Evolutionary conservation across 345 rosid species (phyloP).

Genomic region (Pelargonium nanum): DNA sequence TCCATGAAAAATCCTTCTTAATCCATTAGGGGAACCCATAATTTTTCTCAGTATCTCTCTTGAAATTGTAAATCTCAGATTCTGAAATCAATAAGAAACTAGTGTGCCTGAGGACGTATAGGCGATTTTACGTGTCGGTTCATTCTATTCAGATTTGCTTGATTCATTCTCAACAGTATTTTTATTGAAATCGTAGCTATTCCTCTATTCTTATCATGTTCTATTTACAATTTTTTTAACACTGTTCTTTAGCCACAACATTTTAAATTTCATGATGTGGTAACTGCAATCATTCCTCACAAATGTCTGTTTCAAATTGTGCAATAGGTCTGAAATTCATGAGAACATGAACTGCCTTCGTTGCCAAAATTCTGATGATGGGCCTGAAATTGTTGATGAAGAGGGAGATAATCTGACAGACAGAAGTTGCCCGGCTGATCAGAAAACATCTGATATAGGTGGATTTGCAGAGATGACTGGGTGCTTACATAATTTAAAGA

Average conservation of each 20-base stretch:
- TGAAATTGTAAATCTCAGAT: too few relatives aligned
- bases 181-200: too few relatives aligned
- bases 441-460: conserved; percentile 50
- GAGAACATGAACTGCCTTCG: conserved; percentile 72
- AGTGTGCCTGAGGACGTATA: too few relatives aligned
- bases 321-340: conserved; percentile 78
- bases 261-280: background rate
- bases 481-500: conserved; percentile 52
- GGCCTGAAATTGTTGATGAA: conserved; percentile 18
- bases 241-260: background rate
- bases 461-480: conserved; percentile 79
- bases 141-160: too few relatives aligned
- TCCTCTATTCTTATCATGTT: too few relatives aligned
- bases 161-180: too few relatives aligned
- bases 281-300: background rate
- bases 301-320: background rate
- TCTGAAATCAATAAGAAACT: too few relatives aligned
- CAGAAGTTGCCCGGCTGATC: conserved; percentile 17
- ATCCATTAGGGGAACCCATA: too few relatives aligned
- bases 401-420: conserved; percentile 20
- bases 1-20: too few relatives aligned
- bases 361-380: conserved; percentile 31
- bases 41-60: too few relatives aligned
- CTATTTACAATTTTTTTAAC: too few relatives aligned
- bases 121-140: too few relatives aligned